Conservation (phyloP, 176 grass and related monocot genomes). For the Dactylis glomerata region DNA sequence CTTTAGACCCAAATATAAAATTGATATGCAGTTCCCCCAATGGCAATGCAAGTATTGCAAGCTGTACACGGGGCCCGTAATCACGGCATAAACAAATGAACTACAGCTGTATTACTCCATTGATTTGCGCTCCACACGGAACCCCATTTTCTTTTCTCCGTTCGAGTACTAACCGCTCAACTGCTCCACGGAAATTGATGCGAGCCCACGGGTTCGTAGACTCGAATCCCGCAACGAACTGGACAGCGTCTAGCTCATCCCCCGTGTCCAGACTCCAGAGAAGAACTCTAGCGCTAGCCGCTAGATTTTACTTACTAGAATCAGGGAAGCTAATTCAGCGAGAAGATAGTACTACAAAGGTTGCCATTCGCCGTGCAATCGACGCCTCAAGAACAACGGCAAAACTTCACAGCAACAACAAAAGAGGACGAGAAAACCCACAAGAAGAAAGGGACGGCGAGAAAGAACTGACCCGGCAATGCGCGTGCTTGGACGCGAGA, state of each 20-base stretch:
- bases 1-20: slow-evolving; percentile 1
- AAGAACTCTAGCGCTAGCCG: not conserved
- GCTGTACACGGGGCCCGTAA: not conserved
- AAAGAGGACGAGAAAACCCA: not conserved
- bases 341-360: not conserved
- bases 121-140: not conserved
- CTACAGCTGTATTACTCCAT: slow-evolving; percentile 35
- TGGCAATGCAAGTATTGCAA: slow-evolving; percentile 19
- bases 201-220: not conserved
- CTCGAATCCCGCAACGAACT: not conserved
- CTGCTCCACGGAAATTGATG: slow-evolving; percentile 22
- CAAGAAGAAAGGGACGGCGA: not conserved
- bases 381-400: not conserved
- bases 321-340: not conserved
- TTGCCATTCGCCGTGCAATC: not conserved
- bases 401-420: not conserved
- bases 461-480: slow-evolving; percentile 17
- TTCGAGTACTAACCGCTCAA: slow-evolving; percentile 19
- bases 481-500: not conserved
- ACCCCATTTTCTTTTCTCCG: not conserved
- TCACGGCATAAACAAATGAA: slow-evolving; percentile 29
- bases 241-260: not conserved
- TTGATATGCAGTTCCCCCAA: not conserved
- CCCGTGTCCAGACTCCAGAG: not conserved
- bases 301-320: too few species aligned